phyloP scores from a whole-genome alignment of 768 basidiomycete genomes.

The Kwoniella mangroviensis region DNA sequence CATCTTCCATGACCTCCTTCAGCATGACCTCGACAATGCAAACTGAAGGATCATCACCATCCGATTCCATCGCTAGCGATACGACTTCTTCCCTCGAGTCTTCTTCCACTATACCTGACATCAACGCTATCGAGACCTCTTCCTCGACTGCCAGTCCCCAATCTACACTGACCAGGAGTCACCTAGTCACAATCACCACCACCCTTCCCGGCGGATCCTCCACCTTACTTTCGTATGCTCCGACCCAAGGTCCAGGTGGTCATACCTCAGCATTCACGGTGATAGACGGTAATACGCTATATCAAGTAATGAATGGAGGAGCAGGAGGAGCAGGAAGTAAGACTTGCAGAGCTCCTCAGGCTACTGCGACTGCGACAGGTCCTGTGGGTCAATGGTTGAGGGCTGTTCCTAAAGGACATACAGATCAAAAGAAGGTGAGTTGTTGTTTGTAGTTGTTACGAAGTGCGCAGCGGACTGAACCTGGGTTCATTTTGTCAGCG shows the following conservation, averaged over 20 bases:
- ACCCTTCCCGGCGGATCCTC: not conserved
- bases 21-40: not conserved
- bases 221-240: not conserved
- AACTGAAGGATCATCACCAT: not conserved
- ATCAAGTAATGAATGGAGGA: not conserved
- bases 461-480: too few species aligned
- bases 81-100: not conserved
- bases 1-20: not conserved
- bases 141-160: not conserved
- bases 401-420: slow-evolving; percentile 6
- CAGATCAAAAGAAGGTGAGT: not conserved
- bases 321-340: not conserved
- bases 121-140: not conserved
- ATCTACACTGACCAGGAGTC: not conserved
- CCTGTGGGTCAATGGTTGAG: slow-evolving; percentile 3
- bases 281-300: slow-evolving; percentile 3
- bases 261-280: slow-evolving; percentile 4
- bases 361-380: not conserved
- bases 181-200: not conserved
- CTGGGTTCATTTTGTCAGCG: too few species aligned
- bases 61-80: not conserved
- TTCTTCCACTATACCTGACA: not conserved
- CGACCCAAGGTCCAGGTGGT: not conserved
- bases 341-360: not conserved
- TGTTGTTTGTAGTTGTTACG: too few species aligned